Base-by-base conservation (phyloP, 176 grass and related monocot genomes). In the Chrysopogon serrulatus region DNA sequence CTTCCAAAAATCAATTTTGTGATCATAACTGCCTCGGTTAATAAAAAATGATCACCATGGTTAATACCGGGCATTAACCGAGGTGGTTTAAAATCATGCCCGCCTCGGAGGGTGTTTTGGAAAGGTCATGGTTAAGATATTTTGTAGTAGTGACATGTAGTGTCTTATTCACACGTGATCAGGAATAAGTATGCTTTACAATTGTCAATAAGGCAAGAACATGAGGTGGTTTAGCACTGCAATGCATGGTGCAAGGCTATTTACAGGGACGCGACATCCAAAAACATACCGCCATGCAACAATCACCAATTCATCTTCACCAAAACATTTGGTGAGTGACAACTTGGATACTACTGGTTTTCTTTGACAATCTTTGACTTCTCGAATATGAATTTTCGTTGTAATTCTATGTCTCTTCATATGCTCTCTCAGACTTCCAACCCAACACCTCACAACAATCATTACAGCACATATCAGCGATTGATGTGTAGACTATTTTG, bases 341-440 rank as follows among this genome's bases (percentile, higher is more conserved):
- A 83, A 71, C 10, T 75, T 76, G 37, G 45, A 14, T 77, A 36
- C 87, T 92, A 94, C 92, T 90, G 92, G 65, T 94, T 94, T 71
- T 92, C 92, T 65, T 90, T 94, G 27, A 92, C 62, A 63, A 94
- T 94, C 81, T 94, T 94, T 54, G 90, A 85, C 83, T 94, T 94
- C 65, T 94, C 92, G 71, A 94, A 94, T 77, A 94, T 94, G 87
- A 90, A 94, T 72, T 94, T 94, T n/a, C 92, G 87, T 89, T 94
- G 81, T 94, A 94, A 31, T 90, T 94, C 67, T 94, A 90, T 17
- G 87, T 54, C 49, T 92, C 86, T 76, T 94, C 92, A 3, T 92
- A 92, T 16, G 92, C 92, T 68, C 92, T 71, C 65, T 90, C 89
- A 23, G 92, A 94, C 68, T 94, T 94, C 92, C 92, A 94, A 34